These are phyloP conservation scores for Termitomyces sp. DNA, from an alignment of 768 basidiomycete species.

Conservation along the genomic window DNA sequence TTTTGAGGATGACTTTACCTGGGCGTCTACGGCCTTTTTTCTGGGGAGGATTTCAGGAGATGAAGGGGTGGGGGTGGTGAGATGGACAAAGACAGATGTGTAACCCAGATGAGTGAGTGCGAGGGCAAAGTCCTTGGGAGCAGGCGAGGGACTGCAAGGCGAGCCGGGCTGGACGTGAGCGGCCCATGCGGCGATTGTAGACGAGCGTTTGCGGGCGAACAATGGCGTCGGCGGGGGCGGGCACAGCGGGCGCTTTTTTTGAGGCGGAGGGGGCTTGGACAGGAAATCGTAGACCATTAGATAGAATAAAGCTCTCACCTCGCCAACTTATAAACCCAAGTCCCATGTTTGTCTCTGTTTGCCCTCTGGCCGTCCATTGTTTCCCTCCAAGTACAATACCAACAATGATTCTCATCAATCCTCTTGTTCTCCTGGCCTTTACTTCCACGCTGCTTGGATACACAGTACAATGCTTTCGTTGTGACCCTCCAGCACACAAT, in stretches of 20 bases:
- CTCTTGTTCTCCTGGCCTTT: background rate
- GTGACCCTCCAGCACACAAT: background rate
- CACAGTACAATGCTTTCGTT: background rate
- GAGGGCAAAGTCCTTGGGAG: conserved; percentile 38
- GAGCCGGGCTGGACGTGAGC: conserved; percentile 65
- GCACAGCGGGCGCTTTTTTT: conserved; percentile 26
- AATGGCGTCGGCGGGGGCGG: conserved; percentile 23
- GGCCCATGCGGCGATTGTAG: conserved; percentile 57
- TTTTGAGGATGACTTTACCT: conserved; percentile 37
- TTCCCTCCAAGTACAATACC: background rate
- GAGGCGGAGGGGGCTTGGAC: conserved; percentile 32
- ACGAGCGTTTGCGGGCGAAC: conserved; percentile 23
- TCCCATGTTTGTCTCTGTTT: background rate
- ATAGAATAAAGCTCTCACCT: background rate
- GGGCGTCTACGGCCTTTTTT: conserved; percentile 33
- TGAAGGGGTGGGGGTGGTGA: conserved; percentile 32
- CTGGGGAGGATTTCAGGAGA: background rate
- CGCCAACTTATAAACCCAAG: conserved; percentile 1
- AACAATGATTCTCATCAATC: background rate
- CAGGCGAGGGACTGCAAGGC: conserved; percentile 40
- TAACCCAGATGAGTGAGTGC: conserved; percentile 62
- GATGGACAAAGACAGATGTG: conserved; percentile 57
- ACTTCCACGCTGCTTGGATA: background rate
- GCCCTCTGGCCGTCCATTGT: background rate
- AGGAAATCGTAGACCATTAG: conserved; percentile 32